Conservation (phyloP, 192 early-diverging fungal species). For the Backusella psychrophila region DNA sequence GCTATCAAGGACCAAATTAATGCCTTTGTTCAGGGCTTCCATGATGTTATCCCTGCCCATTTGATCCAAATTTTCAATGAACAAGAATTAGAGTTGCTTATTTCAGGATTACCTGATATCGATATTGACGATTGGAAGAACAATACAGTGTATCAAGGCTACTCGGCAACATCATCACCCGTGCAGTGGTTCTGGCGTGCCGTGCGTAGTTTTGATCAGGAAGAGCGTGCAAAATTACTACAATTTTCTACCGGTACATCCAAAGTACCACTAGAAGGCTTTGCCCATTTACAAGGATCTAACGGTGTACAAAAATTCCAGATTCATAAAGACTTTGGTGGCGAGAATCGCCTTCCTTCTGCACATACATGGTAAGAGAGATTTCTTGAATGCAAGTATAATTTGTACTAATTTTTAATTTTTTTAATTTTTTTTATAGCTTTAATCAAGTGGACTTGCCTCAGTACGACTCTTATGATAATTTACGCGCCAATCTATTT, state of each 20-base stretch:
- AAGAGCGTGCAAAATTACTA: constrained; percentile 95
- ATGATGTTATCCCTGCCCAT: constrained; percentile 89
- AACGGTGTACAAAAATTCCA: constrained; percentile 98
- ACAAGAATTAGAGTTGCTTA: constrained; percentile 97
- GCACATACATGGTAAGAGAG: constrained; percentile 91
- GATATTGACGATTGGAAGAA: constrained; percentile 99
- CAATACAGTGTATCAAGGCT: constrained; percentile 96
- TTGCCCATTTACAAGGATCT: constrained; percentile 88
- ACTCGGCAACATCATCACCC: constrained; percentile 79
- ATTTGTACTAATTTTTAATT: constrained; percentile 2
- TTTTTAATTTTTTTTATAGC: constrained; percentile 44
- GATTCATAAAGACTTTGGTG: constrained; percentile 95
- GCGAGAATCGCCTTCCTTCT: constrained; percentile 83
- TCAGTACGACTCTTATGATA: constrained; percentile 89
- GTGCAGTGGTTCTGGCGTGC: constrained; percentile 99
- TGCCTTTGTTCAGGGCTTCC: constrained; percentile 92
- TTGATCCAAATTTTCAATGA: constrained; percentile 98
- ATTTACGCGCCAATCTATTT: constrained; percentile 75
- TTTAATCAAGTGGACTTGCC: constrained; percentile 99
- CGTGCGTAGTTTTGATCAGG: constrained; percentile 95
- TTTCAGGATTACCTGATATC: constrained; percentile 97
- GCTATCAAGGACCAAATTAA: constrained; percentile 96
- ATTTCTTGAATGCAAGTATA: background rate
- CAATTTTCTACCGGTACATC: constrained; percentile 98
- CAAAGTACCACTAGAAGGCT: constrained; percentile 97